Evolutionary conservation across 2,329 filamentous ascomycete genomes (phyloP), one percentile per base, ranked within the genome.

Genomic region (Fusarium caatingaense): DNA sequence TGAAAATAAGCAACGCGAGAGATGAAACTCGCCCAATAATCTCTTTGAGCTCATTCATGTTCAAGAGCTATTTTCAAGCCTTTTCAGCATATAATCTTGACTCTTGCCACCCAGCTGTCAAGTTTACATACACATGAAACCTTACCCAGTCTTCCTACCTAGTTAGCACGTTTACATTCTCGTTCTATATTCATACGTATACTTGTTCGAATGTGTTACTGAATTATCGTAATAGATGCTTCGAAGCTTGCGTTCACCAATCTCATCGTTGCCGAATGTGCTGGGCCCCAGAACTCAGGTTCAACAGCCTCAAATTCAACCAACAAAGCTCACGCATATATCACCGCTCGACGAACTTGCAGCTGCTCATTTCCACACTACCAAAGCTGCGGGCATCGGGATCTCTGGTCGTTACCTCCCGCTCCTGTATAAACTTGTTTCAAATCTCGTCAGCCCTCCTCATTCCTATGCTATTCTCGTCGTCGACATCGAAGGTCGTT

Each of bases 341-440:
- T 74, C 79, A 3, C 75, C 77, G 6, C 81, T 90, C 15, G 82
- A 88, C 71, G 76, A 75, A 10, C 77, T 90, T 23, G 80, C 83
- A 34, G 73, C 76, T 10, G 79, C 78, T 2, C 84, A 88, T 75
- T 84, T 86, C 53, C 81, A 81, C 30, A 80, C 81, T 12, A 86
- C 85, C 1, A 83, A 84, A 56, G 80, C 82, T 0, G 76, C 83
- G 1, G 80, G 83, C 3, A 75, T 90, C 16, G 81, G 84, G 16
- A 76, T 90, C 55, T 82, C 82, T 18, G 87, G 88, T 3, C 84
- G 86, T 13, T 79, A 84, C 62, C 79, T 88, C 15, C 84, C 87
- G 1, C 79, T 91, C 11, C 73, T 90, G 37, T 89, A 90, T 79
- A 80, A 83, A 56, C 77, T 91, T 6, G 76, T 88, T 25, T 85